phyloP scores from a whole-genome alignment of 108 stramenopile genomes.

The Skeletonema costatum region DNA sequence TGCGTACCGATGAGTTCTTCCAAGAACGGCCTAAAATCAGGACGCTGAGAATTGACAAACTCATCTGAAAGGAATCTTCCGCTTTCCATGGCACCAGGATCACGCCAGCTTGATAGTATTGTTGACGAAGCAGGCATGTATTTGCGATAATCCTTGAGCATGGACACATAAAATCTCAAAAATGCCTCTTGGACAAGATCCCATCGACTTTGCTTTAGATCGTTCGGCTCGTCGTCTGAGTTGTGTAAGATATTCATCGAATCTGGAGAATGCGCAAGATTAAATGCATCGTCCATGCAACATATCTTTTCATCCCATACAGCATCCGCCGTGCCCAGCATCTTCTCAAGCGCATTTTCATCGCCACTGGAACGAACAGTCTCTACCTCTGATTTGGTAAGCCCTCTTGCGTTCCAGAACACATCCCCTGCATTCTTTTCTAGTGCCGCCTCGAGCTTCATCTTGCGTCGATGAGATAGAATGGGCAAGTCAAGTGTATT shows the following conservation, averaged over 20 bases:
- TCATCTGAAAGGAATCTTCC: conserved; percentile 48
- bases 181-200: conserved; percentile 91
- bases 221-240: conserved; percentile 15
- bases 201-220: conserved; percentile 70
- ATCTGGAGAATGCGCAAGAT: conserved; percentile 77
- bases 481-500: conserved; percentile 61
- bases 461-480: conserved; percentile 70
- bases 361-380: conserved; percentile 35
- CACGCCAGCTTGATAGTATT: conserved; percentile 34
- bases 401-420: conserved; percentile 77
- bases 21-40: conserved; percentile 71
- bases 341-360: conserved; percentile 19
- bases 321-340: conserved; percentile 41
- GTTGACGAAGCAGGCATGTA: conserved; percentile 52
- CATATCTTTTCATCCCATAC: conserved; percentile 76
- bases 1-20: conserved; percentile 75
- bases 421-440: conserved; percentile 78
- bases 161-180: conserved; percentile 82
- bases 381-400: conserved; percentile 58
- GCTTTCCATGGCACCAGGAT: conserved; percentile 19
- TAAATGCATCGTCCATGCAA: conserved; percentile 80
- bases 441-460: conserved; percentile 67
- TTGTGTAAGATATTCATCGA: conserved; percentile 49
- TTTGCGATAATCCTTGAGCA: conserved; percentile 84
- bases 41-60: conserved; percentile 68